Evolutionary conservation across 202 grass and related monocot genomes (phyloP), one percentile per base, ranked within the genome.

Genomic region (Setaria viridis): DNA sequence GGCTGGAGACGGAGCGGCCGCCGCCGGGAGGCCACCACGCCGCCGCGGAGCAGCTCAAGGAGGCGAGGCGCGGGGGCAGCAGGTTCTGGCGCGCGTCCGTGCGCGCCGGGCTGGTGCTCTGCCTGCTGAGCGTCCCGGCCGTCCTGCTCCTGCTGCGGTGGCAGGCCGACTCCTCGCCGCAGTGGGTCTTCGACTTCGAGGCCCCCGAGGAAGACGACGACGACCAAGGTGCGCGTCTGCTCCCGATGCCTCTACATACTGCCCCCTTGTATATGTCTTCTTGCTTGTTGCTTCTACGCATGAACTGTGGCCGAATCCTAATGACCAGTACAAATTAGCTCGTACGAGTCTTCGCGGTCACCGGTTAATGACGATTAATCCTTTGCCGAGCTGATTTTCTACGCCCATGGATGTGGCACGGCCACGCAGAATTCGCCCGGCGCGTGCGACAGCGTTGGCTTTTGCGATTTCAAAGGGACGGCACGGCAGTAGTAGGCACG

Each of bases 51-150:
- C 59, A 83, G 35, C 77, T 69, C 17, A 70, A 68, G 29, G 89
- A 87, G 63, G 76, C 81, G 64, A 51, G 70, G 46, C 85, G 85
- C 50, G 72, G 46, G 43, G 60, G 85, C 62, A 50, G 70, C 53
- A 80, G 34, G 85, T 4, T 64, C 25, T 72, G 89, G 70, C 76
- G 81, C 34, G 78, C 81, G 54, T 62, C 68, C 62, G 69, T 65
- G 80, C 81, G 70, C 76, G 81, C 47, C 54, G 81, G 35, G 54
- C 85, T 91, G 46, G 55, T 71, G 85, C 19, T 91, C 81, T 84
- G 81, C 55, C 47, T 84, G 25, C 81, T 91, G 4, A 57, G 70
- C 14, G 42, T 91, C 46, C 76, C 89, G 19, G 70, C 70, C 55
- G 72, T 91, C 7, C 20, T 91, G 54, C 45, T 85, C 76, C 62